Base-by-base conservation (phyloP, 768 basidiomycete genomes). In the Boletellus sp. region DNA sequence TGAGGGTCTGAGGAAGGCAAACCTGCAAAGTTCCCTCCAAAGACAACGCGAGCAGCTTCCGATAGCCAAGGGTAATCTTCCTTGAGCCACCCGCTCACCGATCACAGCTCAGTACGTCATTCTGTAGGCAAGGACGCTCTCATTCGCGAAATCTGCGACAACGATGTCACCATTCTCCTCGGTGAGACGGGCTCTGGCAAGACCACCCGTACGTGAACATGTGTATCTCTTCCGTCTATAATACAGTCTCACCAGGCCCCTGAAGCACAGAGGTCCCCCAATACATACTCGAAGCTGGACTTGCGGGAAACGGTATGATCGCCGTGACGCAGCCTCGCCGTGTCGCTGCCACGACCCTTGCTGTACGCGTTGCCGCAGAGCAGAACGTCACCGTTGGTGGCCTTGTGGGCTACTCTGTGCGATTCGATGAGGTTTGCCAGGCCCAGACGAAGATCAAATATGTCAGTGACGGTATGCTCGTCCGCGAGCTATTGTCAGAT, bases 171-270 rank as follows among this genome's bases (percentile, higher is more conserved):
- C 1, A 83, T 98, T 38, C 79, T 99, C 9, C 78, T 99, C 2
- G 96, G 94, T 34, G 96, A 99, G 70, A 98, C 96, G 0, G 96
- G 96, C 12, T 96, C 94, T 17, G 96, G 96, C 54, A 99, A 99
- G 73, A 95, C 95, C 0, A 99, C 96, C 42, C 95, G 95, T 95
- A 69, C 61, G 92, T 84, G 44, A 40, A n/a, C 28, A 34, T 47
- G 6, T 20, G 45, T 34, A 13, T 15, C 11, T 4, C 2, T 43
- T 22, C 31, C 47, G 42, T 46, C 31, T 13, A 33, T 42, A 28
- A 34, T 44, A 31, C 42, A 44, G 45, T 55, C 59, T 68, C 52
- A 65, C 56, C 40, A 46, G 46, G 35, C 28, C 51, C 52, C 52
- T 66, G 62, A 69, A 68, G 68, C 42, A 33, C 71, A 99, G 95